Conservation (phyloP, 371 early-diverging fungal genomes). For the Rhizomucor pusillus region DNA sequence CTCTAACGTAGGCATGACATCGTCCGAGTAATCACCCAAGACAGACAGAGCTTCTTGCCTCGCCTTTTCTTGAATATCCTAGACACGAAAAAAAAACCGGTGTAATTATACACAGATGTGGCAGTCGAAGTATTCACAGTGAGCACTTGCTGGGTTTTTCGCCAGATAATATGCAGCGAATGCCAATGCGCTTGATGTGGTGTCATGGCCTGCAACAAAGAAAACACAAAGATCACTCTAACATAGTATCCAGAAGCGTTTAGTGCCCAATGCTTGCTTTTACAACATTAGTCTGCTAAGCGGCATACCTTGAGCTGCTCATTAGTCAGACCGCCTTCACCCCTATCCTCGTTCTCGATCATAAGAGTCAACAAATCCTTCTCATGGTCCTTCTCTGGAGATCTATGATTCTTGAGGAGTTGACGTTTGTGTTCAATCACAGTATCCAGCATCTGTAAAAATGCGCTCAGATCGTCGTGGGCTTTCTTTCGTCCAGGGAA, state of each 20-base stretch:
- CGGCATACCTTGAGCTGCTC: constrained; percentile 36
- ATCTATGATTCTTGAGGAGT: constrained; percentile 19
- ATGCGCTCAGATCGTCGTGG: not conserved
- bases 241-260: not conserved
- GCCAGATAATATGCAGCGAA: constrained; percentile 22
- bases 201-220: constrained; percentile 48
- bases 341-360: constrained; percentile 32
- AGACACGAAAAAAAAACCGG: not conserved
- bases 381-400: constrained; percentile 30
- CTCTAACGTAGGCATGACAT: constrained; percentile 31
- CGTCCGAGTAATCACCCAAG: constrained; percentile 45
- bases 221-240: constrained; percentile 28
- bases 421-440: constrained; percentile 41
- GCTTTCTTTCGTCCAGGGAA: not conserved
- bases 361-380: constrained; percentile 54
- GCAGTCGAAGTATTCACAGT: not conserved
- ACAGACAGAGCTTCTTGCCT: constrained; percentile 48
- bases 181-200: constrained; percentile 29
- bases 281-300: not conserved
- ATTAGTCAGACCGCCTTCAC: constrained; percentile 22
- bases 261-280: not conserved
- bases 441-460: not conserved
- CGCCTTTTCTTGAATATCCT: constrained; percentile 49
- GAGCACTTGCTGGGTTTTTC: not conserved
- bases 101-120: too few species aligned